Conservation (phyloP, 805 yeast genomes). For the Candida rishiriensis region DNA sequence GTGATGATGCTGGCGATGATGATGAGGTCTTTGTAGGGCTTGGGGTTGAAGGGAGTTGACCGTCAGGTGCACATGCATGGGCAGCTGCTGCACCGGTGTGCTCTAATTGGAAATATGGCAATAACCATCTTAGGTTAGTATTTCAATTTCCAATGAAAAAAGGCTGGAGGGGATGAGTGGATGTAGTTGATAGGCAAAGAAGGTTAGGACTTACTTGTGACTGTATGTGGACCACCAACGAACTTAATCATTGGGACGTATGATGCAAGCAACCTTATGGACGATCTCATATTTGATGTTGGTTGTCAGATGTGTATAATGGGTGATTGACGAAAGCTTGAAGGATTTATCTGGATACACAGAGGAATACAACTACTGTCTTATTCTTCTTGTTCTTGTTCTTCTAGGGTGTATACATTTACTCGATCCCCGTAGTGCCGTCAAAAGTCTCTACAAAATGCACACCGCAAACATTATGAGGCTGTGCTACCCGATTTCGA, state of each 20-base stretch:
- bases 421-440: no score
- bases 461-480: no score
- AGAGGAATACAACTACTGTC: no score
- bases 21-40: slow-evolving; percentile 1
- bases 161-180: no score
- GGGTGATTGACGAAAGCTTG: not conserved
- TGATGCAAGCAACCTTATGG: slow-evolving; percentile 26
- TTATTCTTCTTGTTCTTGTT: no score
- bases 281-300: slow-evolving; percentile 27
- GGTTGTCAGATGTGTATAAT: not conserved
- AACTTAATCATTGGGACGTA: slow-evolving; percentile 77
- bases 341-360: no score
- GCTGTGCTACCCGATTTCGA: no score
- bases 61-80: slow-evolving; percentile 38
- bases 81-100: slow-evolving; percentile 12
- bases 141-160: not conserved
- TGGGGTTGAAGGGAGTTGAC: slow-evolving; percentile 22
- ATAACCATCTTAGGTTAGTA: not conserved
- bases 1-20: slow-evolving; percentile 2
- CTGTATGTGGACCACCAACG: slow-evolving; percentile 72
- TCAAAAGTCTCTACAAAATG: no score
- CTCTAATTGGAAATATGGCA: slow-evolving; percentile 7
- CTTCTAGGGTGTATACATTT: no score
- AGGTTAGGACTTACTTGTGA: slow-evolving; percentile 38
- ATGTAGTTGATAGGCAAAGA: not conserved